Evolutionary conservation across 352 stramenopile species (phyloP).

Genomic region (Pythium sukuiense): DNA sequence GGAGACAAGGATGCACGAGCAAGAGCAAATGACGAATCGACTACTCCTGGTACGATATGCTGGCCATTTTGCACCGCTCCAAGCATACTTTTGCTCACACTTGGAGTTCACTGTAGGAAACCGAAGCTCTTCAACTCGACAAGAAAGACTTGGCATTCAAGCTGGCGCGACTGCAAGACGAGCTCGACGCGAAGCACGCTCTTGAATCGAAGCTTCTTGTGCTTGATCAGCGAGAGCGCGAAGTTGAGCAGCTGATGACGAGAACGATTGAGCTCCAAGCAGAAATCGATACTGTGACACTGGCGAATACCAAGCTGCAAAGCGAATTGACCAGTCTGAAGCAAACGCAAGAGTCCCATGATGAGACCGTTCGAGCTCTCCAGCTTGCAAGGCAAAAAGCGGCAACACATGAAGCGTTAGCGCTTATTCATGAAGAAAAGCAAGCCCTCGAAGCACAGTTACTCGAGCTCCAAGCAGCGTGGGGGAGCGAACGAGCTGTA

Average conservation of each 20-base stretch:
- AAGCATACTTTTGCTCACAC: background rate
- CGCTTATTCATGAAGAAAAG: constrained; percentile 61
- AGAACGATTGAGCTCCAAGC: constrained; percentile 39
- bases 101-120: constrained; percentile 16
- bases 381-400: constrained; percentile 65
- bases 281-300: constrained; percentile 28
- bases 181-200: constrained; percentile 8
- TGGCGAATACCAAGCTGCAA: constrained; percentile 30
- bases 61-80: background rate
- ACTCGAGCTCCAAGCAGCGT: constrained; percentile 27
- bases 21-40: constrained; percentile 47
- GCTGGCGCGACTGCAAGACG: constrained; percentile 7
- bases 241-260: constrained; percentile 53
- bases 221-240: constrained; percentile 38
- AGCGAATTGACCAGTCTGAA: constrained; percentile 33
- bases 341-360: constrained; percentile 51
- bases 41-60: constrained; percentile 28
- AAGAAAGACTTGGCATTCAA: constrained; percentile 14
- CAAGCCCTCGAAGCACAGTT: constrained; percentile 41
- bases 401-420: constrained; percentile 56
- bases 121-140: constrained; percentile 20
- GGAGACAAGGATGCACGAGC: constrained; percentile 36
- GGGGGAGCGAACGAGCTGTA: background rate
- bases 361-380: constrained; percentile 73
- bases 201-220: constrained; percentile 16